A percentile compares a stretch with the other conserved stretches of the same genome.
phyloP scores from a whole-genome alignment of 148 eudicot genomes.

The Persicaria maculosa region DNA sequence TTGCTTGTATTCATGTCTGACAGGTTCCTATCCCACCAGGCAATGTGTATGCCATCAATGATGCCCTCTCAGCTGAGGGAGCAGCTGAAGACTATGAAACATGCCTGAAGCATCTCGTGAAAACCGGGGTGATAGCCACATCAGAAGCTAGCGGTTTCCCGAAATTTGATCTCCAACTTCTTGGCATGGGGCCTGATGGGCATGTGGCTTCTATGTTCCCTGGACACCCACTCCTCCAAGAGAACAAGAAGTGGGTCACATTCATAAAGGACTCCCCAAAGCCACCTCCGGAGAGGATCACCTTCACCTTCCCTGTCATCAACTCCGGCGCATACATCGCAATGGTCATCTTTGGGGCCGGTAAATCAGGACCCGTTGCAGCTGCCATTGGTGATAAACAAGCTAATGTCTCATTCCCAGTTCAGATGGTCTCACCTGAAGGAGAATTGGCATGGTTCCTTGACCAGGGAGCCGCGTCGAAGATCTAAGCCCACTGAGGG shows the following conservation, averaged over 20 bases:
- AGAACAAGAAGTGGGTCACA: constrained; percentile 52
- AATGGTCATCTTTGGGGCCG: constrained; percentile 51
- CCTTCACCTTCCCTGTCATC: constrained; percentile 69
- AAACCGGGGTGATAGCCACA: constrained; percentile 24
- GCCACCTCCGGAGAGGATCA: constrained; percentile 68
- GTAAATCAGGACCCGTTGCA: constrained; percentile 34
- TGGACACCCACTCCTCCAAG: constrained; percentile 41
- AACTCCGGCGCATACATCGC: constrained; percentile 57
- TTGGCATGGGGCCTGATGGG: constrained; percentile 82
- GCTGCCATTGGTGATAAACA: constrained; percentile 24
- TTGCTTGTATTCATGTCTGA: constrained; percentile 15
- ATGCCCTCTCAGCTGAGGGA: constrained; percentile 36
- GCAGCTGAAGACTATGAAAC: constrained; percentile 70
- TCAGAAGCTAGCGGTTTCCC: constrained; percentile 44
- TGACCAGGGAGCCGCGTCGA: constrained; percentile 52
- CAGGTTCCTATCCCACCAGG: constrained; percentile 46
- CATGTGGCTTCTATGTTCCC: constrained; percentile 76
- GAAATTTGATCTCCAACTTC: constrained; percentile 57
- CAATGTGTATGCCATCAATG: constrained; percentile 51
- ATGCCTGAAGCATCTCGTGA: constrained; percentile 38
- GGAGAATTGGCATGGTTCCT: constrained; percentile 57
- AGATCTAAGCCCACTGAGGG: constrained; percentile 19
- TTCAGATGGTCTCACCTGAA: constrained; percentile 47
- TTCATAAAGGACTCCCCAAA: constrained; percentile 60
- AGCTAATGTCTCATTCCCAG: constrained; percentile 24